Base-by-base conservation (phyloP, 176 grass and related monocot species). In the Musa schizocarpa region DNA sequence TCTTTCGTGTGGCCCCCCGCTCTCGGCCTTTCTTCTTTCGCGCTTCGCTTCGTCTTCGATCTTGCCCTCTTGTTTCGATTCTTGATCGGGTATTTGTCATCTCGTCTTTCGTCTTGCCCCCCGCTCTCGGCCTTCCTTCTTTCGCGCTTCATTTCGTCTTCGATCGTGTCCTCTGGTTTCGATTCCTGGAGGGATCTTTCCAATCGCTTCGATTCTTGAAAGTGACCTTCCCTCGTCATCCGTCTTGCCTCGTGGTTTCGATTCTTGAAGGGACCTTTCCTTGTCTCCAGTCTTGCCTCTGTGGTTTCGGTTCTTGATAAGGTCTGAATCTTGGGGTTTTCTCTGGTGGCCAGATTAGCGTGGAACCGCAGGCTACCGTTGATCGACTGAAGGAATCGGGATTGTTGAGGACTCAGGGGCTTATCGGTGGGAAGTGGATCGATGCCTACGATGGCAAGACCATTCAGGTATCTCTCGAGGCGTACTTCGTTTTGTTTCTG, bases 361-460 rank as follows among this genome's bases (percentile, higher is more conserved):
- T 63, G 81, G 74, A 81, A 48, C 73, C 87, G 69, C 82, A 80
- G 54, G 79, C 89, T 52, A 87, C 87, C 56, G 53, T 96, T 68
- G 78, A 83, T 71, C 80, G 81, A 81, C 71, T 92, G 76, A 83
- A 78, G 65, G 77, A 85, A 72, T 82, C 89, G 79, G 93, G 93
- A 63, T 74, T 96, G 16, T 79, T 96, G 77, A 90, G 72, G 87
- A 90, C 87, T 62, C 81, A 80, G 24, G 89, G 89, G 7, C 89
- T 96, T n/a, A 81, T 96, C 73, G 93, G 85, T 12, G 89, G 89
- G 23, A 65, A 86, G 71, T 96, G 93, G 93, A 81, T 90, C 17
- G 89, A 96, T 83, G 86, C 89, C 52, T 88, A 92, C 65, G 85
- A 96, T 79, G 87, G 93, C 17, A 96, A 88, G 78, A 96, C 79